Base-by-base conservation (phyloP, 2,329 filamentous ascomycete genomes). In the Trichoderma atroviride region DNA sequence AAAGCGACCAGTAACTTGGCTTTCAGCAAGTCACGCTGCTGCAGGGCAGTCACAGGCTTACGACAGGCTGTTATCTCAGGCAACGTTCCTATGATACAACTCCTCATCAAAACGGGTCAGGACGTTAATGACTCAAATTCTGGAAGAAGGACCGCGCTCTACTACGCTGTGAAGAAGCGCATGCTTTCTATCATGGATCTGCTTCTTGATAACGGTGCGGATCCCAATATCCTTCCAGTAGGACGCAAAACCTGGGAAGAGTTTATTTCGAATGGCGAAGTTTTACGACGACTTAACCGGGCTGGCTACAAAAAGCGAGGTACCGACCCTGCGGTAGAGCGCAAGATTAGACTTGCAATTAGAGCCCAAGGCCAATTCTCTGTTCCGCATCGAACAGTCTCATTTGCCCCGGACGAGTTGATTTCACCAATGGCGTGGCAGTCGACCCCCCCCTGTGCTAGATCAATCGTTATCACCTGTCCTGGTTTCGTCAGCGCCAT, bases 141-240 rank as follows among this genome's bases (percentile, higher is more conserved):
- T 11, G 61, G 61, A 7, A 63, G 9, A 40, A 63, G 61, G 47
- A 63, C 61, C 22, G 61, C 61, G 3, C 61, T 63, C 13, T 63
- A 63, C 31, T 63, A 63, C 61, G 61, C 61, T 10, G 47, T 33
- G 9, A 63, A 40, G 33, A 55, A 55, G 47, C 47, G 61, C 33
- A 63, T 63, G 61, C 61, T 63, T 63, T 9, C 61, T 33, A 55
- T 63, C 16, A 63, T 63, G 16, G 47, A 63, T 16, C 47, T 63
- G 33, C 61, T 63, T 55, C 16, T 63, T 3, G 24, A 40, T 9
- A 40, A 2, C 9, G 61, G 61, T 55, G 61, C 61, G 33, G 16
- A 63, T 55, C 61, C 47, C 33, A 63, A 55, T 29, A 55, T 63
- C 22, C 61, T 63, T 22, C 61, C 61, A 29, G 2, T 1, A 31